Conservation (phyloP, 441 rosid species). For the Populus hybrid region DNA sequence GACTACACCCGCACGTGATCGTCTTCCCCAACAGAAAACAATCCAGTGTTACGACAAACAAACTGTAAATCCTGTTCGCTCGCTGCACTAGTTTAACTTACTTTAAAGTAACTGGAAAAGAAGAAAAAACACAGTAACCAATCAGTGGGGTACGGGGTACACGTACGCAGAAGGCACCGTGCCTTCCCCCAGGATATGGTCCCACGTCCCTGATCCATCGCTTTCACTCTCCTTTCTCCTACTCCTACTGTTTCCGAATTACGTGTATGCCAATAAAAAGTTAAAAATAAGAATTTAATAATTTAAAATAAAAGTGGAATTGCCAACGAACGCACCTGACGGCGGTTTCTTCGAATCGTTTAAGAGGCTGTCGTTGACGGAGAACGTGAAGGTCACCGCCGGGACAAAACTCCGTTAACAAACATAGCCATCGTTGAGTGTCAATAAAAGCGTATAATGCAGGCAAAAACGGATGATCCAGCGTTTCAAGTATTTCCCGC, state of each 20-base stretch:
- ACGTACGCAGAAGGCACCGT: conserved; percentile 28
- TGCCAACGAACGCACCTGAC: conserved; percentile 57
- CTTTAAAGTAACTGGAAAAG: background rate
- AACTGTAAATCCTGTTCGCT: conserved; percentile 31
- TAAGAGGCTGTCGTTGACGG: conserved; percentile 75
- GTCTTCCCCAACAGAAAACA: background rate
- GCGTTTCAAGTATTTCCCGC: conserved; percentile 69
- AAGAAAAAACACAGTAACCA: conserved; percentile 8
- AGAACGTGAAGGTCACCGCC: conserved; percentile 98
- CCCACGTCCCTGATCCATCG: conserved; percentile 34
- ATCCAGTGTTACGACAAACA: background rate
- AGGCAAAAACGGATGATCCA: conserved; percentile 92
- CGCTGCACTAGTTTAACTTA: background rate
- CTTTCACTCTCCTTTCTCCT: conserved; percentile 22
- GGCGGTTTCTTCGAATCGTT: conserved; percentile 86
- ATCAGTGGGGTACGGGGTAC: conserved; percentile 29
- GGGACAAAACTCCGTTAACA: conserved; percentile 87
- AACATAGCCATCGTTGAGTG: conserved; percentile 75
- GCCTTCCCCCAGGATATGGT: conserved; percentile 27
- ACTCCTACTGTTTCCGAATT: background rate
- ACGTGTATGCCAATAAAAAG: background rate
- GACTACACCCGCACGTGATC: conserved; percentile 24
- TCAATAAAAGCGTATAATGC: conserved; percentile 71
- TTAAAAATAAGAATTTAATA: background rate
- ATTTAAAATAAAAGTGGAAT: conserved; percentile 6